Evolutionary conservation across 1,284 basidiomycete species (phyloP).

Genomic region (Xerocomus nothofagi): DNA sequence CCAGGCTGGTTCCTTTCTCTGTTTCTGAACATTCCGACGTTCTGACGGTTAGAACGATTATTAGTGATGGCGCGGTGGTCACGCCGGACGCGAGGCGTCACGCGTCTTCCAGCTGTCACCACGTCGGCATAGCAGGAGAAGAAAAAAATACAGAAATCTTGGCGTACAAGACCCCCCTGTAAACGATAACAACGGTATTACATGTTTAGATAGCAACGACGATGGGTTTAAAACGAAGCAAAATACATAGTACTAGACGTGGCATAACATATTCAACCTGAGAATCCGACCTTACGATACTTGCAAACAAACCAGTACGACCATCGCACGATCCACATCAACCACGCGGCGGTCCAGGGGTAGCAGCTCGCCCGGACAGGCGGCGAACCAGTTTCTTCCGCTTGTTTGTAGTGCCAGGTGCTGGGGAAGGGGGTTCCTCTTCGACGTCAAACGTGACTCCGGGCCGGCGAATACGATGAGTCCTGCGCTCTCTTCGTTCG

Average conservation of each 20-base stretch:
- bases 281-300: slow-evolving; percentile 28
- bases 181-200: slow-evolving; percentile 6
- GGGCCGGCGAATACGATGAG: slow-evolving; percentile 53
- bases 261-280: slow-evolving; percentile 34
- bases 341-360: slow-evolving; percentile 25
- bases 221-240: slow-evolving; percentile 11
- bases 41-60: neutral
- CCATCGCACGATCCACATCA: slow-evolving; percentile 13
- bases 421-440: slow-evolving; percentile 46
- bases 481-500: slow-evolving; percentile 40
- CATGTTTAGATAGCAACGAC: slow-evolving; percentile 21
- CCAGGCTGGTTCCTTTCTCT: slow-evolving; percentile 11
- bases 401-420: slow-evolving; percentile 24
- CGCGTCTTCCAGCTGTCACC: no score
- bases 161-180: no score
- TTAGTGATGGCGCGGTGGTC: no score
- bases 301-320: slow-evolving; percentile 10
- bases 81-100: slow-evolving; percentile 32
- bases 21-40: slow-evolving; percentile 21
- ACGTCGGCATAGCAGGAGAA: no score
- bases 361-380: slow-evolving; percentile 28
- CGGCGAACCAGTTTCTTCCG: slow-evolving; percentile 34
- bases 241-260: slow-evolving; percentile 31
- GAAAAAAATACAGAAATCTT: no score
- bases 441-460: slow-evolving; percentile 70